Percentiles rank a stretch among this genome's conserved stretches.
Evolutionary conservation across 2,329 filamentous ascomycete genomes (phyloP).

Genomic region (Didymella arachidicola): DNA sequence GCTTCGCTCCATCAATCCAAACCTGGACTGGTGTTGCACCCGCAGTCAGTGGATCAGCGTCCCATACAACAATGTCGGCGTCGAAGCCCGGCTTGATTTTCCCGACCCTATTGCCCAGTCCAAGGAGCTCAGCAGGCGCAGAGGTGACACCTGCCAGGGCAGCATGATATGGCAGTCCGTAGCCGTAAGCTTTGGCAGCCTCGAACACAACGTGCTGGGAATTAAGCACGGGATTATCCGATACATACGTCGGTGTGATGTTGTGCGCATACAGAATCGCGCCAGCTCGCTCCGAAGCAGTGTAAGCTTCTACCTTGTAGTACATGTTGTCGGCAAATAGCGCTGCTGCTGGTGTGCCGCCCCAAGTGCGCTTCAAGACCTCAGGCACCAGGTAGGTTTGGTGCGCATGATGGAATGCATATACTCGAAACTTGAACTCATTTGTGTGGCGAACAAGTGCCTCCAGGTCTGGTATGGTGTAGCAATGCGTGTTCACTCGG

Average conservation of each 20-base stretch:
- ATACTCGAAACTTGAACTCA: slow-evolving; percentile 72
- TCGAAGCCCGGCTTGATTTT: slow-evolving; percentile 53
- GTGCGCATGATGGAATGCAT: slow-evolving; percentile 75
- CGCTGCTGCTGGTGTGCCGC: slow-evolving; percentile 56
- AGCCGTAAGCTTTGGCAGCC: slow-evolving; percentile 55
- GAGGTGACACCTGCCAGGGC: slow-evolving; percentile 49
- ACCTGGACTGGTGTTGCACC: slow-evolving; percentile 53
- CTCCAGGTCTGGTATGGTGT: slow-evolving; percentile 73
- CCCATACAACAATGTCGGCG: slow-evolving; percentile 56
- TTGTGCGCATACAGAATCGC: slow-evolving; percentile 71
- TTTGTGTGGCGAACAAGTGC: slow-evolving; percentile 74
- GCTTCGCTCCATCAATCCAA: slow-evolving; percentile 51
- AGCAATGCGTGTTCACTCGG: slow-evolving; percentile 75
- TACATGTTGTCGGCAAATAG: slow-evolving; percentile 77
- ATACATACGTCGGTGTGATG: slow-evolving; percentile 67
- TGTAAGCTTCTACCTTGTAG: slow-evolving; percentile 73
- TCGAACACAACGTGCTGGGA: slow-evolving; percentile 74
- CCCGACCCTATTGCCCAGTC: slow-evolving; percentile 51
- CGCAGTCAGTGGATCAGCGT: slow-evolving; percentile 52
- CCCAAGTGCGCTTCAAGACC: slow-evolving; percentile 55
- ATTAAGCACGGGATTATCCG: slow-evolving; percentile 68
- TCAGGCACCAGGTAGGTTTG: slow-evolving; percentile 72
- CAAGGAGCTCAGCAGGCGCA: slow-evolving; percentile 52
- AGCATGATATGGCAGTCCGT: slow-evolving; percentile 53
- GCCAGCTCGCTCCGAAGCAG: slow-evolving; percentile 70